A percentile compares a stretch with the other conserved stretches of the same genome.
Conservation (phyloP, 345 rosid genomes). For the Eucalyptus victrix region DNA sequence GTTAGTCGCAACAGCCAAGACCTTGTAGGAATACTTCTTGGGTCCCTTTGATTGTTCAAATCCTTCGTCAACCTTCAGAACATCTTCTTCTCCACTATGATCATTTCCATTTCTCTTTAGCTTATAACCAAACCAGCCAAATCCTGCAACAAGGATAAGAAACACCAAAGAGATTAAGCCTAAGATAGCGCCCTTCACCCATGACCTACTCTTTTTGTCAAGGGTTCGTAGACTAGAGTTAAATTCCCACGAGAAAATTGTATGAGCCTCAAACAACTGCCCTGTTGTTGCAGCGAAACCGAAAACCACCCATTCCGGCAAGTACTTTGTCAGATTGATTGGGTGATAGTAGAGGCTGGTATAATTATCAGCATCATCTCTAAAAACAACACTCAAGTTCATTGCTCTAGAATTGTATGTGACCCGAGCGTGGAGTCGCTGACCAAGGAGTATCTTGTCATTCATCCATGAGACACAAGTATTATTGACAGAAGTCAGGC, state of each 20-base stretch:
- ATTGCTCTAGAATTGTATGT: neutral
- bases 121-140: neutral
- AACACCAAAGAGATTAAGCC: neutral
- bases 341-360: neutral
- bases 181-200: neutral
- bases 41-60: no score
- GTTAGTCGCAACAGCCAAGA: no score
- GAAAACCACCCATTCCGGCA: neutral
- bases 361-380: neutral
- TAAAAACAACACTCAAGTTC: neutral
- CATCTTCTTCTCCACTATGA: neutral
- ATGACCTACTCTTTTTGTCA: neutral
- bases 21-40: no score
- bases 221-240: neutral
- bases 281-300: neutral
- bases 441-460: neutral
- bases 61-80: no score
- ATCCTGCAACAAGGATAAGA: neutral
- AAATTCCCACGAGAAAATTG: neutral
- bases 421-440: neutral
- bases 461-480: neutral
- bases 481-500: neutral
- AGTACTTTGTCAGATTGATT: neutral
- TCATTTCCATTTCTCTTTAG: neutral
- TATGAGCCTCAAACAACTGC: neutral